Evolutionary conservation across 192 early-diverging fungal genomes (phyloP), one percentile per base, ranked within the genome.

Genomic region (Coemansia sp.): DNA sequence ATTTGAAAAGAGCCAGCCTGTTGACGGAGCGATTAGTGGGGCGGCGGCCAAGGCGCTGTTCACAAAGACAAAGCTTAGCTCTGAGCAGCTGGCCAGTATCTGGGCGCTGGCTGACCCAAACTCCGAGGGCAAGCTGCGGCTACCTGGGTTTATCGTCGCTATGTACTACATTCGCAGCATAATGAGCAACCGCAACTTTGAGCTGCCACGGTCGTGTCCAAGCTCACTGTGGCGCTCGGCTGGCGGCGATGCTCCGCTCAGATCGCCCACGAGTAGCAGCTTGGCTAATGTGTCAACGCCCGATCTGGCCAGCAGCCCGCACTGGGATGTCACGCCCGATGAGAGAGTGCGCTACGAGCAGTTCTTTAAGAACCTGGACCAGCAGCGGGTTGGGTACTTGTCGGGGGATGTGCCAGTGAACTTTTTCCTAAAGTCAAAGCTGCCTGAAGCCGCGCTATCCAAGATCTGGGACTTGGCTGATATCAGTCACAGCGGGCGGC

Each of bases 121-220:
- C 41, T 67, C 80, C 1, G 79, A 89, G 22, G 93, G 93, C 51
- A 87, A 89, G 61, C 75, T 98, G 38, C 88, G 90, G 63, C 82
- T 93, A 61, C 82, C 88, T 10, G 94, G 96, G 74, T 98, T 98
- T 77, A 87, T 92, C 47, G 89, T 94, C 60, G 95, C 94, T 43
- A 97, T 98, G 95, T 88, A 90, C 72, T 91, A 94, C 67, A 91
- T 98, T 63, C 88, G 91, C 18, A 87, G 90, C 64, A 79, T 92
- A 20, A 95, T 94, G 89, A 88, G 92, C 62, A 92, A 91, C 36
- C 86, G 86, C 20, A 80, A 89, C 40, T 74, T 82, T 46, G 81
- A 85, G 31, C 82, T 97, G n/a, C 97, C 97, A 15, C 54, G 84
- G 6, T 65, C 78, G 7, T 78, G 95, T 20, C 93, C 97, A 12